Percentiles rank a stretch among this genome's conserved stretches.
These are phyloP conservation scores for Colletotrichum sublineola DNA, from an alignment of 2,329 filamentous ascomycete species.

Conservation along the genomic window DNA sequence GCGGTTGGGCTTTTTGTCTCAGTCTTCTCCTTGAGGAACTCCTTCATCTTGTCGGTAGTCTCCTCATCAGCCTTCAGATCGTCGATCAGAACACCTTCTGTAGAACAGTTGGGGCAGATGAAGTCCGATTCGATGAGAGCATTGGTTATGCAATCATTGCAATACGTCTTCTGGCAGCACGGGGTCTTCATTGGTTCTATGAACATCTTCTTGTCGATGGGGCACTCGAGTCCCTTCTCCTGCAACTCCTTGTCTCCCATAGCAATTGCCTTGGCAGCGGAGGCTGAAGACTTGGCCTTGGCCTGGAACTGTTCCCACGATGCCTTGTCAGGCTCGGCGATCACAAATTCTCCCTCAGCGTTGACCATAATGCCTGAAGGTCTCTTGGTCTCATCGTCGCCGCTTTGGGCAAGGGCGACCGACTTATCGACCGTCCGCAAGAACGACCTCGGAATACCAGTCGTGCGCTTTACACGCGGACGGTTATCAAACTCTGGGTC, in stretches of 20 bases:
- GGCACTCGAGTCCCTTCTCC: constrained; percentile 90
- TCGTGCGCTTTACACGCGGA: constrained; percentile 94
- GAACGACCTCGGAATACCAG: constrained; percentile 95
- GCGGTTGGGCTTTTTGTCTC: constrained; percentile 64
- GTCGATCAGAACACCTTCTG: constrained; percentile 92
- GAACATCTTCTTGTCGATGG: constrained; percentile 98
- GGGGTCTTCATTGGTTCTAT: constrained; percentile 99
- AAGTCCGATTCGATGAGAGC: constrained; percentile 98
- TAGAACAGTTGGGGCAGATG: constrained; percentile 91
- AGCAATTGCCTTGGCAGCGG: constrained; percentile 82
- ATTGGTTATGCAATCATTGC: constrained; percentile 99
- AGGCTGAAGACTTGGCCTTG: constrained; percentile 88
- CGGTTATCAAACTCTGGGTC: constrained; percentile 96
- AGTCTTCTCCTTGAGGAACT: constrained; percentile 73
- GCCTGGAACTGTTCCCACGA: constrained; percentile 98
- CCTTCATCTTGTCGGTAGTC: constrained; percentile 81
- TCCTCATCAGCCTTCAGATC: constrained; percentile 88
- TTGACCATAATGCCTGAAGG: constrained; percentile 96
- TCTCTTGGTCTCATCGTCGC: constrained; percentile 83
- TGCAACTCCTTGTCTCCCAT: constrained; percentile 88
- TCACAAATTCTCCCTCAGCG: constrained; percentile 96
- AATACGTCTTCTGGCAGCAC: constrained; percentile 98
- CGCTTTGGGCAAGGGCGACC: constrained; percentile 78
- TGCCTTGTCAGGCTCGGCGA: constrained; percentile 94
- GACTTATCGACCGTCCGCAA: constrained; percentile 96